phyloP scores from a whole-genome alignment of 148 eudicot species.

The Simmondsia chinensis region DNA sequence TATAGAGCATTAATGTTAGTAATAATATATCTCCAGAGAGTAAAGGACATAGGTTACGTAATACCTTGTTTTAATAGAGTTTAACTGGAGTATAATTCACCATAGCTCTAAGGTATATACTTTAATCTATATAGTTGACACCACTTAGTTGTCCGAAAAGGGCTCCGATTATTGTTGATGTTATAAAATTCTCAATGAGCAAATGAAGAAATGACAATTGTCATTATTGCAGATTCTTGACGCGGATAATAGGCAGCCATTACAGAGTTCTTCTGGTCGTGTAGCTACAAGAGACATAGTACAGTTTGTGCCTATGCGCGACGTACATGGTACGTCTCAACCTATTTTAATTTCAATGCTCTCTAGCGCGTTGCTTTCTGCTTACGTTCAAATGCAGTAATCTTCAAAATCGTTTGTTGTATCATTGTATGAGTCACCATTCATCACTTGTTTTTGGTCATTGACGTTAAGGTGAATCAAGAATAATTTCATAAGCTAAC shows the following conservation, averaged over 20 bases:
- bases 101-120: too few species aligned
- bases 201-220: background rate
- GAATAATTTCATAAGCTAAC: background rate
- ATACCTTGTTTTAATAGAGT: too few species aligned
- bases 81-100: too few species aligned
- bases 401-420: background rate
- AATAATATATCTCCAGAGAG: too few species aligned
- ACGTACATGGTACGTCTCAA: slow-evolving; percentile 50
- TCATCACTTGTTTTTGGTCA: background rate
- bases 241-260: slow-evolving; percentile 67
- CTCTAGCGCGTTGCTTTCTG: too few species aligned
- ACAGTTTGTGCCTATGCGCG: slow-evolving; percentile 90
- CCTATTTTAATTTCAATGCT: background rate
- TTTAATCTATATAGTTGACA: too few species aligned
- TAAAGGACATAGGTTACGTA: too few species aligned
- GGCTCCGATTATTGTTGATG: too few species aligned
- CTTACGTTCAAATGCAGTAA: background rate
- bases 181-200: background rate
- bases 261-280: slow-evolving; percentile 80
- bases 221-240: slow-evolving; percentile 56
- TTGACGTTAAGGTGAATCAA: background rate
- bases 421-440: background rate
- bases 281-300: slow-evolving; percentile 90
- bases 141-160: too few species aligned
- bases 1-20: too few species aligned